A percentile compares a stretch with the other conserved stretches of the same genome.
These are phyloP conservation scores for Podospora australis DNA, from an alignment of 495 filamentous ascomycete genomes.

Conservation along the genomic window DNA sequence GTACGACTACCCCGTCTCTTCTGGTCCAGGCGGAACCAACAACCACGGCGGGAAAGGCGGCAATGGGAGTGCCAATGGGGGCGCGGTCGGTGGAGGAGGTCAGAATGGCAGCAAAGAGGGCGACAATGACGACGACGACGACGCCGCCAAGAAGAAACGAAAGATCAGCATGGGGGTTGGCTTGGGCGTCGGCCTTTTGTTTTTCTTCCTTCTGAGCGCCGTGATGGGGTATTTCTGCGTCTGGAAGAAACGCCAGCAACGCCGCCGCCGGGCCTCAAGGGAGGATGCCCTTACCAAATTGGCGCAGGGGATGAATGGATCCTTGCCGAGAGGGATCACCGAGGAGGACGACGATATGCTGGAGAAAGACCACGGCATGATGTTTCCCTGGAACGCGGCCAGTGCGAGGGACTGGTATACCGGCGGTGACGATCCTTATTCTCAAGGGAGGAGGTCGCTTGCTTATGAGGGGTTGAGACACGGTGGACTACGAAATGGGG, in stretches of 20 bases:
- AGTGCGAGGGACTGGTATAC: slow-evolving; percentile 33
- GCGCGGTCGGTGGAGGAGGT: neutral
- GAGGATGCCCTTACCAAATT: slow-evolving; percentile 34
- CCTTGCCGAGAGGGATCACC: slow-evolving; percentile 14
- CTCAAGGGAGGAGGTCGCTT: slow-evolving; percentile 31
- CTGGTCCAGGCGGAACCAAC: neutral
- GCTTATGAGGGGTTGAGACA: slow-evolving; percentile 40
- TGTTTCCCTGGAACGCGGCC: slow-evolving; percentile 27
- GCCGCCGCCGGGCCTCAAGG: slow-evolving; percentile 24
- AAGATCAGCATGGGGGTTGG: slow-evolving; percentile 55
- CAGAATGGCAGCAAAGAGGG: neutral
- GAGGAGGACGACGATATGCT: slow-evolving; percentile 47
- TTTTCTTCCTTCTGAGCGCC: slow-evolving; percentile 43
- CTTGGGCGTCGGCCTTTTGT: slow-evolving; percentile 57
- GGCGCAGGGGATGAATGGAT: slow-evolving; percentile 33
- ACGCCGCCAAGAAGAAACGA: neutral
- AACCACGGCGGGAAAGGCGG: slow-evolving; percentile 16
- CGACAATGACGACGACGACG: neutral
- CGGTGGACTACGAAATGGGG: slow-evolving; percentile 1
- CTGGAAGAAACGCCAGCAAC: slow-evolving; percentile 52
- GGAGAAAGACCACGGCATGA: slow-evolving; percentile 39
- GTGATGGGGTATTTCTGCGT: slow-evolving; percentile 18
- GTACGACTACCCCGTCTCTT: slow-evolving; percentile 46
- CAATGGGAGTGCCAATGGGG: neutral
- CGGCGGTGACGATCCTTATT: slow-evolving; percentile 36